Percentiles rank a stretch among this genome's conserved stretches.
Conservation (phyloP, 2,329 filamentous ascomycete genomes). For the Pseudogymnoascus verrucosus region DNA sequence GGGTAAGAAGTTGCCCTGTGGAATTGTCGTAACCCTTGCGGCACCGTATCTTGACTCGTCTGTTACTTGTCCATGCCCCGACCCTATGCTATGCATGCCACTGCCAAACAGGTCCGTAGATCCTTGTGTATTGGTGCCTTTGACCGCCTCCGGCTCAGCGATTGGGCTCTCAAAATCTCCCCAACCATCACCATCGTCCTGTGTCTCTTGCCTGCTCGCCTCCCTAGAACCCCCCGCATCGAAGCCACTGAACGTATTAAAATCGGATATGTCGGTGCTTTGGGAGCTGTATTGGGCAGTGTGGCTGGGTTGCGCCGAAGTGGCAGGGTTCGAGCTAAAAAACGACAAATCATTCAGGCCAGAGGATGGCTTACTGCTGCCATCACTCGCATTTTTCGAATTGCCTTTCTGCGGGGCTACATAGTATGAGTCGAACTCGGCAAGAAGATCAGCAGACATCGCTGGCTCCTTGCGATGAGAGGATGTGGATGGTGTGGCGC, state of each 20-base stretch:
- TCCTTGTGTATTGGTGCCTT: neutral
- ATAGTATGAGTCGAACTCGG: constrained; percentile 49
- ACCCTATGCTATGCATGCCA: neutral
- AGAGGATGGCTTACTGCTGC: constrained; percentile 3
- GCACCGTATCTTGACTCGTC: neutral
- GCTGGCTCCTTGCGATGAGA: constrained; percentile 5
- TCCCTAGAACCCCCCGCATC: neutral
- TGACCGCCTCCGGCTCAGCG: neutral
- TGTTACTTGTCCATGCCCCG: neutral
- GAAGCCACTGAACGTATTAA: neutral
- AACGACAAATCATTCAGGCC: constrained; percentile 1
- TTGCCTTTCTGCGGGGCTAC: constrained; percentile 24
- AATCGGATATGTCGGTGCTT: neutral
- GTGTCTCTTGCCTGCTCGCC: neutral
- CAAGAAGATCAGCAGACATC: constrained; percentile 61
- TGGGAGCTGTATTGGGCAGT: neutral
- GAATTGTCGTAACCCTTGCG: neutral
- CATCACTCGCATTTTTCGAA: neutral
- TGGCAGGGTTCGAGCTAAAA: neutral
- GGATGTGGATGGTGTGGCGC: neutral
- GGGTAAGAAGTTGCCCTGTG: neutral
- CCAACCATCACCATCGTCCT: constrained; percentile 7
- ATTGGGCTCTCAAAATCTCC: constrained; percentile 8
- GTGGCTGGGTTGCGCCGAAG: neutral
- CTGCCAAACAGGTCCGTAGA: neutral